These are phyloP conservation scores for Flaveria floridana DNA, from an alignment of 140 eudicot species.

Conservation along the genomic window DNA sequence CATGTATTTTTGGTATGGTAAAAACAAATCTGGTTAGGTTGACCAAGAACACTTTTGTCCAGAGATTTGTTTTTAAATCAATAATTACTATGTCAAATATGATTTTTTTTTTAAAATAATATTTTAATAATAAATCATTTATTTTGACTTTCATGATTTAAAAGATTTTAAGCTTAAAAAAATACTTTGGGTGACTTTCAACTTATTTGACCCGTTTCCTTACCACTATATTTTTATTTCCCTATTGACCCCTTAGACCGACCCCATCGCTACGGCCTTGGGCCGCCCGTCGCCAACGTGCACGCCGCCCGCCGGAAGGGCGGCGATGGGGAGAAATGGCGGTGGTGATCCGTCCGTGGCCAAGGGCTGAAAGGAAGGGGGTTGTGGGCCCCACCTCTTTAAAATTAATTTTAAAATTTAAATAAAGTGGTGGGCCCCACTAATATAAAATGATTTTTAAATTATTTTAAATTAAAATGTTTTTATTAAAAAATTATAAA, in stretches of 20 bases:
- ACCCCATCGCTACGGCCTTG: too few species aligned
- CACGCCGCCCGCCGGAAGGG: too few species aligned
- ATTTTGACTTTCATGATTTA: slow-evolving; percentile 5
- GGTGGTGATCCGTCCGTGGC: too few species aligned
- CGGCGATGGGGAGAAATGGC: too few species aligned
- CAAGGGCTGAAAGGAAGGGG: too few species aligned
- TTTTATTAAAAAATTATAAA: too few species aligned
- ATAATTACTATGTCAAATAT: not conserved
- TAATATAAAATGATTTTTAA: too few species aligned
- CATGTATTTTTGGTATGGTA: not conserved
- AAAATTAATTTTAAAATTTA: too few species aligned
- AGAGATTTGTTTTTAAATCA: not conserved
- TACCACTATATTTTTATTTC: not conserved
- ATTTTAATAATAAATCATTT: not conserved
- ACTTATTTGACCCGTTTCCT: not conserved
- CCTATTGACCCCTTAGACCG: not conserved
- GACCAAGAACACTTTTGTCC: not conserved
- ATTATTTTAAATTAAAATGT: too few species aligned
- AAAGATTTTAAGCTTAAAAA: not conserved
- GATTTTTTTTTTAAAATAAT: not conserved
- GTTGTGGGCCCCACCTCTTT: too few species aligned
- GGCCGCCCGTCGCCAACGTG: too few species aligned
- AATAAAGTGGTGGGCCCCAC: too few species aligned
- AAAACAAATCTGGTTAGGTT: not conserved
- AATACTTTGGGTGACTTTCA: not conserved